Evolutionary conservation across 2,329 filamentous ascomycete genomes (phyloP), one percentile per base, ranked within the genome.

Genomic region (Talaromyces marneffei): DNA sequence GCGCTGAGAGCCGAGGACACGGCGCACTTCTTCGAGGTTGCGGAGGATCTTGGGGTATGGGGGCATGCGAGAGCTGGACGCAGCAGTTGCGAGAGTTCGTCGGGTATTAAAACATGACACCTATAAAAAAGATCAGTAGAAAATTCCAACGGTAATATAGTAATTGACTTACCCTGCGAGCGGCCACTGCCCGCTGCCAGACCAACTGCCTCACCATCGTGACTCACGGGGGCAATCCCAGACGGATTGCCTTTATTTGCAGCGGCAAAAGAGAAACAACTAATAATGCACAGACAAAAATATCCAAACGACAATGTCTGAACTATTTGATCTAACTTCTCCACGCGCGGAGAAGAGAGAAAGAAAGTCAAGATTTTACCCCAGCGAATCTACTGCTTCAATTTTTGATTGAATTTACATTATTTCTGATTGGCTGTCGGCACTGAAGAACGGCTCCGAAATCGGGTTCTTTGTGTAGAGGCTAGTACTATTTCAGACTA

Each of bases 41-140:
- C 83, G 83, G 72, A 92, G 83, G 57, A 96, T 88, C 76, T 88
- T 92, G 68, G 88, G 82, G 77, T 97, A 97, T 29, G 90, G 90
- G 52, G 91, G 90, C 66, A 84, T 87, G 66, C 86, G 84, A 29
- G 83, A 80, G 59, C 79, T 77, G 48, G 72, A 66, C 57, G 73
- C 70, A 63, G 74, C 73, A 50, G 74, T 76, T 64, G 74, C 74
- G 59, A 76, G 66, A 65, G 72, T 69, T 65, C 74, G 73, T 55
- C 68, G 68, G 44, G 69, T 56, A 23, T 67, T 66, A 55, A 40
- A 35, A 12, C 35, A 29, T 18, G 52, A 40, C 20, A 3, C 52
- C 52, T 55, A 10, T 37, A 25, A 5, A 18, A 1, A 25, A n/a
- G 12, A 37, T 39, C 18, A 18, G 2, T n/a, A 9, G 16, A n/a